Percentiles rank a stretch among this genome's conserved stretches.
phyloP scores from a whole-genome alignment of 371 early-diverging fungal genomes.

The Apophysomyces variabilis region DNA sequence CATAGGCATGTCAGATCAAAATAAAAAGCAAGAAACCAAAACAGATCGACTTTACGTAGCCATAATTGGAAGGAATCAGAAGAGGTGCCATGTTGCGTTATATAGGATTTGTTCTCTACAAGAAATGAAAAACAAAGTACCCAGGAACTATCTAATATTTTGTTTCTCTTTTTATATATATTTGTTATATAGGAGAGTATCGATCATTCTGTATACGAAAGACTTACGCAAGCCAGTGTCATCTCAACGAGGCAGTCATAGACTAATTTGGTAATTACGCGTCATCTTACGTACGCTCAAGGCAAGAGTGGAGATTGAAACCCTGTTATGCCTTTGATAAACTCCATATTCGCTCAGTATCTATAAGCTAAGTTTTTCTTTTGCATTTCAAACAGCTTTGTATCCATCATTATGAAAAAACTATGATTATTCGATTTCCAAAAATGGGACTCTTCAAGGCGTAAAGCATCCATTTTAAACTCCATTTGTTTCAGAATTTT shows the following conservation, averaged over 20 bases:
- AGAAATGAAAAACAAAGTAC: neutral
- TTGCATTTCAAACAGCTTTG: too few relatives aligned
- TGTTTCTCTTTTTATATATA: neutral
- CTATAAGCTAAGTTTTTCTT: too few relatives aligned
- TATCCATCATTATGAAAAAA: too few relatives aligned
- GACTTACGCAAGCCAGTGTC: neutral
- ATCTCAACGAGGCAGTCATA: neutral
- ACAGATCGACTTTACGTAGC: constrained; percentile 51
- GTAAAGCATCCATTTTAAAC: too few relatives aligned
- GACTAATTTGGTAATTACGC: neutral
- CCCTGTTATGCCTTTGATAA: too few relatives aligned
- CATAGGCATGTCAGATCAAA: neutral
- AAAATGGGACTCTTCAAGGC: too few relatives aligned
- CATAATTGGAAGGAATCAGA: constrained; percentile 60
- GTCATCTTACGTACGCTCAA: neutral
- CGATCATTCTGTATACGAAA: neutral
- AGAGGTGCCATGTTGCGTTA: constrained; percentile 46
- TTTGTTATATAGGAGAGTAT: neutral
- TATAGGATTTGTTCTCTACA: neutral
- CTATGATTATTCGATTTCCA: too few relatives aligned
- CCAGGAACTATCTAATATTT: neutral
- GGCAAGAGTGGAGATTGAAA: too few relatives aligned
- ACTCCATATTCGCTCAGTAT: too few relatives aligned
- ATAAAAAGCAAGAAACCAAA: neutral
- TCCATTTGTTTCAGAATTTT: too few relatives aligned